Conservation (phyloP, 441 rosid genomes). For the Populus hybrid region DNA sequence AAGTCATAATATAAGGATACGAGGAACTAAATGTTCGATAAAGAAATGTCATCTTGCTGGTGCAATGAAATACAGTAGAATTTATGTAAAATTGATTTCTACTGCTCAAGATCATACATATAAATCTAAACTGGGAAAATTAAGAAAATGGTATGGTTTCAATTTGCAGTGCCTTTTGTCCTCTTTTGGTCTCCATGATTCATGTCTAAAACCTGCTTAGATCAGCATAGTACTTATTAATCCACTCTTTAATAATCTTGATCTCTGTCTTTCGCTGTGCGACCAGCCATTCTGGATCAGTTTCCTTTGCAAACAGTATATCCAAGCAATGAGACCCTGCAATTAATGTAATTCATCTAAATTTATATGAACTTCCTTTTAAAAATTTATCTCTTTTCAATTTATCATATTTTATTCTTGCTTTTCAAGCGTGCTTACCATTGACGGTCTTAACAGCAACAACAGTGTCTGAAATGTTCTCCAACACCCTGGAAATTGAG, state of each 20-base stretch:
- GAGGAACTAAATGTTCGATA: too few species aligned
- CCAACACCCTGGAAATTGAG: conserved; percentile 42
- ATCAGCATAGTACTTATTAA: conserved; percentile 44
- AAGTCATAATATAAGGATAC: too few species aligned
- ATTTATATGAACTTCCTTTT: background rate
- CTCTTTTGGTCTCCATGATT: background rate
- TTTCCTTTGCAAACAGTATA: conserved; percentile 21
- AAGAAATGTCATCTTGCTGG: too few species aligned
- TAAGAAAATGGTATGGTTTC: background rate
- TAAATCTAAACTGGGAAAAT: background rate
- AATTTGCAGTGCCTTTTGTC: background rate
- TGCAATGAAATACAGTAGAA: too few species aligned
- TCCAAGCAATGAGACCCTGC: conserved; percentile 71
- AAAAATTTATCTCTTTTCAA: background rate
- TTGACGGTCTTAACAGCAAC: conserved; percentile 44
- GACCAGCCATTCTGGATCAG: conserved; percentile 64
- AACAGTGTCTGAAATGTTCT: conserved; percentile 52
- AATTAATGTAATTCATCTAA: background rate
- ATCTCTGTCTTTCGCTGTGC: conserved; percentile 47
- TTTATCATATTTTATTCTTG: background rate
- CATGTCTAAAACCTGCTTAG: conserved; percentile 5
- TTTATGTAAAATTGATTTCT: too few species aligned
- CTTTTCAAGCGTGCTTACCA: conserved; percentile 23
- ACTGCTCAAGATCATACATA: too few species aligned
- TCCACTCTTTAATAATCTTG: conserved; percentile 47